phyloP scores from a whole-genome alignment of 352 stramenopile genomes.

The Pythium phragmitis region DNA sequence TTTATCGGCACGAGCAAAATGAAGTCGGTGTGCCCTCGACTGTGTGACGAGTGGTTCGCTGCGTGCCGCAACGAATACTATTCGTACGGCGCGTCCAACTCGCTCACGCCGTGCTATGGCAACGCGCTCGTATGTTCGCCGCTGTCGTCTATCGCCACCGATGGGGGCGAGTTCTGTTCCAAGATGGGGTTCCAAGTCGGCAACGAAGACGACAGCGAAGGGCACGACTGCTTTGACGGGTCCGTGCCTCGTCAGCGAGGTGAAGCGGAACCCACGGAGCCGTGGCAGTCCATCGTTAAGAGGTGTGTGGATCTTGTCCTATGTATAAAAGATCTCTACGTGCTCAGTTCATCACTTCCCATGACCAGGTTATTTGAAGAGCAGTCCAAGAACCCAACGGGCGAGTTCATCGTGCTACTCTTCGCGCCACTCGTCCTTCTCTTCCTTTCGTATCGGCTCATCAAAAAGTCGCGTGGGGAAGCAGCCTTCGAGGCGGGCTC shows the following conservation, averaged over 20 bases:
- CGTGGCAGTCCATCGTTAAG: conserved; percentile 49
- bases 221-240: conserved; percentile 80
- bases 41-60: conserved; percentile 74
- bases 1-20: conserved; percentile 75
- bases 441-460: conserved; percentile 45
- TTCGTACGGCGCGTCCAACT: conserved; percentile 52
- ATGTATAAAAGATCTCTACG: background rate
- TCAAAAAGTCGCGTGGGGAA: conserved; percentile 43
- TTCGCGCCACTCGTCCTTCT: conserved; percentile 59
- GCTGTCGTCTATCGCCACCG: conserved; percentile 52
- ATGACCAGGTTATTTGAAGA: conserved; percentile 52
- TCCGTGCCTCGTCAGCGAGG: conserved; percentile 62
- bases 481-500: conserved; percentile 31
- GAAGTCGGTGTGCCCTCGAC: conserved; percentile 65
- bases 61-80: conserved; percentile 80
- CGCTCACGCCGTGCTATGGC: conserved; percentile 74
- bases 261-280: conserved; percentile 53
- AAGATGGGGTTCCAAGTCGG: conserved; percentile 84
- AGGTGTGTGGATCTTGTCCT: conserved; percentile 22
- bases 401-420: conserved; percentile 57
- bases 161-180: conserved; percentile 62
- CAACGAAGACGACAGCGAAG: conserved; percentile 58
- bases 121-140: conserved; percentile 82
- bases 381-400: conserved; percentile 68
- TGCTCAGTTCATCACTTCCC: background rate